Conservation (phyloP, 2,329 filamentous ascomycete genomes). For the Aquanectria penicillioides region DNA sequence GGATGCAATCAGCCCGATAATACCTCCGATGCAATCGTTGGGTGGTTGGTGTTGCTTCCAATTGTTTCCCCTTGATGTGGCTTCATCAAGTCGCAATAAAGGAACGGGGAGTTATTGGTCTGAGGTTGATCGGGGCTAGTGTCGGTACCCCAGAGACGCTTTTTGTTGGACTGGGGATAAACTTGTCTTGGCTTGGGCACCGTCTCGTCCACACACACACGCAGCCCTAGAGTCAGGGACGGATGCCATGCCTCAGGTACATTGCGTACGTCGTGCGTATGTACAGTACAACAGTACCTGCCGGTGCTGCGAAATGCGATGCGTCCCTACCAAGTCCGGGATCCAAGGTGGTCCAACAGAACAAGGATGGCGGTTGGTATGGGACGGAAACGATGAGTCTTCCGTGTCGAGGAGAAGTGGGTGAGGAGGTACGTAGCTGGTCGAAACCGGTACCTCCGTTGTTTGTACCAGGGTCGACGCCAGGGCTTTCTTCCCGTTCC, state of each 20-base stretch:
- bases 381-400: conserved; percentile 12
- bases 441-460: conserved; percentile 34
- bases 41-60: background rate
- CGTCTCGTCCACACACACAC: conserved; percentile 12
- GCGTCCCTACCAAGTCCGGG: conserved; percentile 4
- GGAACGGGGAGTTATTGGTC: conserved; percentile 28
- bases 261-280: background rate
- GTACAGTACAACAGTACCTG: background rate
- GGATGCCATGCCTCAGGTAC: conserved; percentile 18
- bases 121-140: conserved; percentile 23
- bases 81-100: conserved; percentile 4
- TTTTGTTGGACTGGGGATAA: conserved; percentile 21
- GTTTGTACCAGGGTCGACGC: conserved; percentile 34
- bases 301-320: conserved; percentile 15
- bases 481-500: conserved; percentile 37
- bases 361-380: conserved; percentile 14
- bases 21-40: conserved; percentile 3
- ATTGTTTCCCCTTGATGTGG: conserved; percentile 1
- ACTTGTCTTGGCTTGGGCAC: conserved; percentile 28
- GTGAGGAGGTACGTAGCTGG: conserved; percentile 14
- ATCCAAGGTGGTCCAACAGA: conserved; percentile 10
- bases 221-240: conserved; percentile 30
- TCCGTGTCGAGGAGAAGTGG: no score
- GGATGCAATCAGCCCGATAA: conserved; percentile 24
- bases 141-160: conserved; percentile 26